Base-by-base conservation (phyloP, 1,284 basidiomycete genomes). In the Heterobasidion parviporum region DNA sequence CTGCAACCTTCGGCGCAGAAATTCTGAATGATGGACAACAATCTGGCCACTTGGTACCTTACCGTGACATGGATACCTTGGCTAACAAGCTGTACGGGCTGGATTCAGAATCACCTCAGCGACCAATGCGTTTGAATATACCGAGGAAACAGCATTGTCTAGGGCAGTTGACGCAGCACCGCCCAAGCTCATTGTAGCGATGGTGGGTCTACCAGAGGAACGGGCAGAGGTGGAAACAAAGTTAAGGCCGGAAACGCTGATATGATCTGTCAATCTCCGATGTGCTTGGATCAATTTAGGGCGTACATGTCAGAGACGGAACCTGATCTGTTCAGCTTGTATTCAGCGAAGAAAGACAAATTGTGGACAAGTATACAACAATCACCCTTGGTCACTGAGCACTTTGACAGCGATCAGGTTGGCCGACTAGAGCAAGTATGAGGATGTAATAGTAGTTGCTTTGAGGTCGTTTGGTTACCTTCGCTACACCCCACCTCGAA, bases 391-490 rank as follows among this genome's bases (percentile, higher is more conserved):
- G 55, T 80, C 77, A 47, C 80, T 79, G 57, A 89, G 77, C 18
- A 89, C 86, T 74, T 89, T 89, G 73, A 89, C 86, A 52, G 87
- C 86, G 59, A 87, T 79, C 58, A 89, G 64, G 59, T 75, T 76
- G 53, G 82, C 83, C 61, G 73, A 73, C 73, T 54, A 36, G 8
- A 34, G 2, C 12, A 16, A 2, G n/a, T 8, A 38, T 16, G 38
- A 26, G 8, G n/a, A 45, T 8, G 0, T 45, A 14, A 53, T 41
- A 10, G 12, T 6, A n/a, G 18, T 10, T 45, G 52, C 20, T 14
- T 18, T 20, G 12, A n/a, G 34, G 32, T 15, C 12, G 32, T 20
- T 16, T 44, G 35, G 35, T 18, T 41, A 55, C 54, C 54, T 88
- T 89, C 57, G 86, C 86, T 43, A 89, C 84, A 69, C 87, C 87